Evolutionary conservation across 2,329 filamentous ascomycete genomes (phyloP).

Genomic region (Endocalyx cinctus): DNA sequence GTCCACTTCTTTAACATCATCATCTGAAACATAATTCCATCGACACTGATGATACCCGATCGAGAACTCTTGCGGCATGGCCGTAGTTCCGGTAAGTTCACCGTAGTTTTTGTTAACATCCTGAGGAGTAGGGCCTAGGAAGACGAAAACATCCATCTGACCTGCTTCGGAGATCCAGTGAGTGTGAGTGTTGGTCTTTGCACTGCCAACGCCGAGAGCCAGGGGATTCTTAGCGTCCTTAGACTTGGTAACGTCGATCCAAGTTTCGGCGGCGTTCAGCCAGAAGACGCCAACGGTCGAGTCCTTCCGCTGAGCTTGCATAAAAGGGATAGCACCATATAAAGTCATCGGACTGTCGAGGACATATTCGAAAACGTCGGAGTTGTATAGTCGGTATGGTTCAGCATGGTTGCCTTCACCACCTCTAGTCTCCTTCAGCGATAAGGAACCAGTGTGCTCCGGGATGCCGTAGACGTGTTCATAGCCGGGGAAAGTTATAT

Average conservation of each 20-base stretch:
- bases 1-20: conserved; percentile 95
- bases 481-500: conserved; percentile 89
- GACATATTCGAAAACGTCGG: conserved; percentile 97
- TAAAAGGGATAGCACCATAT: conserved; percentile 94
- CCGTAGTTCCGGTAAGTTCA: conserved; percentile 86
- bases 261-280: conserved; percentile 95
- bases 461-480: conserved; percentile 92
- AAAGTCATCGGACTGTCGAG: conserved; percentile 97
- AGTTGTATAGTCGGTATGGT: conserved; percentile 92
- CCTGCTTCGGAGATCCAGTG: conserved; percentile 97
- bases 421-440: conserved; percentile 84
- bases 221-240: conserved; percentile 71
- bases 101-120: conserved; percentile 79
- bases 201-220: conserved; percentile 63
- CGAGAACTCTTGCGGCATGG: conserved; percentile 86
- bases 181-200: conserved; percentile 74
- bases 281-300: conserved; percentile 96
- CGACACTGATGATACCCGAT: conserved; percentile 96
- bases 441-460: conserved; percentile 83
- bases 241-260: conserved; percentile 88
- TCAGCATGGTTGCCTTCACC: conserved; percentile 80
- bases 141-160: conserved; percentile 86
- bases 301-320: conserved; percentile 93
- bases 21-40: conserved; percentile 97
- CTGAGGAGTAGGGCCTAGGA: conserved; percentile 81